Conservation (phyloP, 352 stramenopile species). For the Globisporangium cylindrosporum region DNA sequence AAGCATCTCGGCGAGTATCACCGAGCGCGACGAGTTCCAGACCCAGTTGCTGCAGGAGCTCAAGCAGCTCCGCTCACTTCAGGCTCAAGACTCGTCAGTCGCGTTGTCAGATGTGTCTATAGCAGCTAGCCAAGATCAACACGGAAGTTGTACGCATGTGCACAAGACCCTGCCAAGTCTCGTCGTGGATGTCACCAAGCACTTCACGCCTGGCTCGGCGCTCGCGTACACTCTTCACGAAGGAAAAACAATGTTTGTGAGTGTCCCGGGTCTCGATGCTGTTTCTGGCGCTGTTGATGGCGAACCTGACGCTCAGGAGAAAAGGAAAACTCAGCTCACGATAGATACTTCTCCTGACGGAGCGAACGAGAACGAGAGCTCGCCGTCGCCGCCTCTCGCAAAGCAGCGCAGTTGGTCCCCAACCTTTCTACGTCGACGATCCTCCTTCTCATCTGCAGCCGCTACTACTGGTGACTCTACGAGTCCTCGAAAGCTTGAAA, state of each 20-base stretch:
- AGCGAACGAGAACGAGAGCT: neutral
- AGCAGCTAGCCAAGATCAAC: neutral
- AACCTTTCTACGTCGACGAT: conserved; percentile 30
- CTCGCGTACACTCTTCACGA: conserved; percentile 45
- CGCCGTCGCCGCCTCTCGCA: conserved; percentile 3
- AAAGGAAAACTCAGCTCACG: neutral
- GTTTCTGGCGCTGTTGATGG: conserved; percentile 17
- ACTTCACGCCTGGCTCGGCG: conserved; percentile 26
- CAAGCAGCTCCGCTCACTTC: conserved; percentile 36
- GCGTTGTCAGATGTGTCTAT: neutral
- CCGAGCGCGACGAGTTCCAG: conserved; percentile 52
- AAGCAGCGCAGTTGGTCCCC: conserved; percentile 47
- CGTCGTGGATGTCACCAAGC: conserved; percentile 40
- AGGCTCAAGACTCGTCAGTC: conserved; percentile 9
- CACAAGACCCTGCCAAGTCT: conserved; percentile 41
- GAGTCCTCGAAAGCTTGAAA: neutral
- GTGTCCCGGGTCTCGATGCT: conserved; percentile 16
- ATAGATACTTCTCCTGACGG: neutral
- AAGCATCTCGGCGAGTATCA: conserved; percentile 26
- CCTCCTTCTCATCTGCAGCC: conserved; percentile 25
- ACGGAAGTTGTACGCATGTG: conserved; percentile 16
- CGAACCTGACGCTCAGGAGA: conserved; percentile 8
- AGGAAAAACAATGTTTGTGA: conserved; percentile 45
- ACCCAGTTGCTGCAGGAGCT: conserved; percentile 46
- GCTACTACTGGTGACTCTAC: neutral